phyloP scores from a whole-genome alignment of 2,329 filamentous ascomycete genomes.

The Colletotrichum lentis region DNA sequence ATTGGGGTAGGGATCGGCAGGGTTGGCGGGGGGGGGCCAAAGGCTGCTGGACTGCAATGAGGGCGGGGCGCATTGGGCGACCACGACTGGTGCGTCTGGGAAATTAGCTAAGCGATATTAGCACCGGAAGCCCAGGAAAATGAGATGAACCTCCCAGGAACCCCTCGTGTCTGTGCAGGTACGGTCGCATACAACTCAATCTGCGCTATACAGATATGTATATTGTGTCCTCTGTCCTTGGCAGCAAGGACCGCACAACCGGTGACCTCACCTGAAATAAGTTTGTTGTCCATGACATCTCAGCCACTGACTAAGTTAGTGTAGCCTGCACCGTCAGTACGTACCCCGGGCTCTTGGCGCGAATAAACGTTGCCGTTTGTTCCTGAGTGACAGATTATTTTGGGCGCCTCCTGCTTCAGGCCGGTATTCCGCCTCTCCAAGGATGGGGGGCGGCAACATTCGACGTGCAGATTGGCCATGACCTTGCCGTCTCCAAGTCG shows the following conservation, averaged over 20 bases:
- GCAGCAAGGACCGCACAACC: slow-evolving; percentile 7
- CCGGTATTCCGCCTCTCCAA: background rate
- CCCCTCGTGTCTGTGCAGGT: background rate
- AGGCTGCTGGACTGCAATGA: slow-evolving; percentile 4
- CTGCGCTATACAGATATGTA: no score
- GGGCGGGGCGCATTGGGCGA: background rate
- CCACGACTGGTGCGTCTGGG: slow-evolving; percentile 26
- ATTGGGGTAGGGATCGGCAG: slow-evolving; percentile 31
- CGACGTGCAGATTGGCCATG: background rate
- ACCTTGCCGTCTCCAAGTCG: background rate
- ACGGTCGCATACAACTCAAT: no score
- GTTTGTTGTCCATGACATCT: no score
- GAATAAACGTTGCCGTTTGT: slow-evolving; percentile 1
- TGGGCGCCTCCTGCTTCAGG: background rate
- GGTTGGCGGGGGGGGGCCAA: slow-evolving; percentile 13
- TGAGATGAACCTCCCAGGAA: slow-evolving; percentile 30
- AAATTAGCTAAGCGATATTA: slow-evolving; percentile 41
- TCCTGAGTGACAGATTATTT: slow-evolving; percentile 31
- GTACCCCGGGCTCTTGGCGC: slow-evolving; percentile 3
- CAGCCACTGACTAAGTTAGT: background rate
- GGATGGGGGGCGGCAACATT: background rate
- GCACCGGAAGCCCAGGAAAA: slow-evolving; percentile 32
- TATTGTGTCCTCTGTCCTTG: background rate
- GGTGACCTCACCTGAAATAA: background rate
- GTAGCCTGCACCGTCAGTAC: background rate